phyloP scores from a whole-genome alignment of 192 early-diverging fungal genomes.

The Coemansia erecta region DNA sequence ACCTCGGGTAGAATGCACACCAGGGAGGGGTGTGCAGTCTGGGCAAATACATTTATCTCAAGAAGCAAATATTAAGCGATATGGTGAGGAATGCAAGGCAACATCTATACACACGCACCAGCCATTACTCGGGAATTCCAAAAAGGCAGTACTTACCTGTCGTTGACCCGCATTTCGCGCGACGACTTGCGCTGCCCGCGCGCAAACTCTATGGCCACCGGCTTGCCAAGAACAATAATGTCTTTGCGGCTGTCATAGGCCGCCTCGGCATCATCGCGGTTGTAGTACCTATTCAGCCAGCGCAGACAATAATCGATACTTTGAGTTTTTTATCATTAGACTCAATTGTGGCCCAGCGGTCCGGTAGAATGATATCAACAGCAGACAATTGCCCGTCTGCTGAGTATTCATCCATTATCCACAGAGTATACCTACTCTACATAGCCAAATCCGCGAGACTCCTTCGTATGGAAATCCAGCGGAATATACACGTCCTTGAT shows the following conservation, averaged over 20 bases:
- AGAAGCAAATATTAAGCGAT: conserved; percentile 13
- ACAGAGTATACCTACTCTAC: conserved; percentile 40
- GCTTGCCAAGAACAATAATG: conserved; percentile 26
- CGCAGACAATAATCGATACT: neutral
- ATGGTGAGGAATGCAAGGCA: no score
- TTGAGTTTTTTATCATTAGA: no score
- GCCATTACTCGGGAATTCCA: neutral
- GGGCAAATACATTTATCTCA: neutral
- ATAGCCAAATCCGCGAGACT: conserved; percentile 52
- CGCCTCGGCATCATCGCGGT: conserved; percentile 50
- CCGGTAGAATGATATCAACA: neutral
- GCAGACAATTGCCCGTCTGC: neutral
- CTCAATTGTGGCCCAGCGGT: no score
- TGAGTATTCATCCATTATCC: no score
- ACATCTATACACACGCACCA: conserved; percentile 5
- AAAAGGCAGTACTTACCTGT: conserved; percentile 31
- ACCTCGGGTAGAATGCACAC: no score
- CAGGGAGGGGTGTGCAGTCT: neutral
- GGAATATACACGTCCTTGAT: conserved; percentile 53
- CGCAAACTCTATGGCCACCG: conserved; percentile 52
- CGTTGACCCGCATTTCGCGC: conserved; percentile 46
- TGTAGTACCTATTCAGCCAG: conserved; percentile 34
- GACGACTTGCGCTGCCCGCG: conserved; percentile 53
- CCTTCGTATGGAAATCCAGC: conserved; percentile 48
- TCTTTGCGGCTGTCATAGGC: conserved; percentile 45